Percentiles rank a stretch among this genome's conserved stretches.
These are phyloP conservation scores for Cardiospermum halicacabum DNA, from an alignment of 345 rosid genomes.

Conservation along the genomic window DNA sequence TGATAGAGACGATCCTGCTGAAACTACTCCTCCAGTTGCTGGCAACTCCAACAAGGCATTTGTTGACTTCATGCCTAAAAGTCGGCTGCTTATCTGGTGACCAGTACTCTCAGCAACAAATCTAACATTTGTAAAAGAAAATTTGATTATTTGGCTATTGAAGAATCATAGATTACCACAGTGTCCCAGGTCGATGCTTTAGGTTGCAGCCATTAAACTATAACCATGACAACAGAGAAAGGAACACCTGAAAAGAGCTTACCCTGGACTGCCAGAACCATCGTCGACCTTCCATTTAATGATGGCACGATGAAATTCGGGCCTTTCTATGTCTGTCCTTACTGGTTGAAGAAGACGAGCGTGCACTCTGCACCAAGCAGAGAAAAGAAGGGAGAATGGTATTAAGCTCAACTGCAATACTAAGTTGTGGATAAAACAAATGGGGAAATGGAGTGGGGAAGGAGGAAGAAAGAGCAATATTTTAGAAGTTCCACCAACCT, in stretches of 20 bases:
- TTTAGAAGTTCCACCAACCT: constrained; percentile 49
- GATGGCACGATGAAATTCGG: constrained; percentile 74
- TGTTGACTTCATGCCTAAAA: constrained; percentile 85
- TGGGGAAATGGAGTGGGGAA: neutral
- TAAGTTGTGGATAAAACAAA: constrained; percentile 7
- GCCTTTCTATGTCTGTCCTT: constrained; percentile 56
- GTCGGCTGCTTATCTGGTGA: constrained; percentile 84
- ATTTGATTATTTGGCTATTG: constrained; percentile 4
- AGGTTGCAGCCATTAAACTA: neutral
- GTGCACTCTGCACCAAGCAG: constrained; percentile 46
- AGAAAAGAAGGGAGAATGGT: neutral
- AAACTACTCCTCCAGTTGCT: constrained; percentile 45
- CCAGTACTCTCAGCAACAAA: constrained; percentile 96
- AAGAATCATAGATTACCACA: neutral
- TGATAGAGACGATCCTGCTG: constrained; percentile 73
- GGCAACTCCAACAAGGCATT: constrained; percentile 91
- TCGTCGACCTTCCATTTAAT: constrained; percentile 72
- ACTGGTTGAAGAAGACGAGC: constrained; percentile 64
- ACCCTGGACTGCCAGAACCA: constrained; percentile 92
- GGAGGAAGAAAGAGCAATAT: constrained; percentile 1
- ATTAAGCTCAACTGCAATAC: neutral
- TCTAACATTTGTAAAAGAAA: constrained; percentile 35
- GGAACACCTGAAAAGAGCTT: constrained; percentile 21
- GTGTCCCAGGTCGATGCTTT: neutral
- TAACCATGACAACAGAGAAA: neutral